Evolutionary conservation across 2,329 filamentous ascomycete species (phyloP), one percentile per base, ranked within the genome.

Genomic region (Fusarium drepaniforme): DNA sequence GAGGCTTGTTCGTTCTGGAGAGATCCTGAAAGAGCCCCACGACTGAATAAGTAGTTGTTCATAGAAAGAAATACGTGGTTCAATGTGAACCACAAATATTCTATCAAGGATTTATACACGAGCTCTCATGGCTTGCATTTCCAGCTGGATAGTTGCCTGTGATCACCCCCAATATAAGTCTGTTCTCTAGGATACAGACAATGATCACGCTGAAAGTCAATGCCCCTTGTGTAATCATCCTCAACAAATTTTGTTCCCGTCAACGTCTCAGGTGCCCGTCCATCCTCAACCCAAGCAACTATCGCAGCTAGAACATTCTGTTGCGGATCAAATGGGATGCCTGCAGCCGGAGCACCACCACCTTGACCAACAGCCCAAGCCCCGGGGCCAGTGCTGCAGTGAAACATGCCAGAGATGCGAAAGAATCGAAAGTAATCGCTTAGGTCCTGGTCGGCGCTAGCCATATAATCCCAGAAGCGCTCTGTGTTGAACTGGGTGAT

Each of bases 341-440:
- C 59, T 0, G 42, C 60, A 51, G 38, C 77, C 56, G 8, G 72
- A 63, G 61, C 80, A 73, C 72, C 75, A 2, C 71, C 71, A 0
- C 71, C 71, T 0, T 73, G 71, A 0, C 83, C 82, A 3, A 84
- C 46, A 8, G 74, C 72, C 74, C 78, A 83, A 0, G 87, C 88
- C 2, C 88, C 88, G 2, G 80, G 81, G 8, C 89, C 89, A 4
- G 71, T 42, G 23, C 72, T 66, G 74, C 88, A 90, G 77, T 90
- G 88, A 13, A 85, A 84, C 37, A 69, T 88, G 0, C 89, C 89
- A 0, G 88, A 88, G n/a, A 90, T 84, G 23, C 81, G 82, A 75
- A 90, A 90, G 74, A 87, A 86, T 0, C 83, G 80, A 79, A 88
- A 91, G 78, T 88, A 88, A 12, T 87, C 84, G 3, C 86, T 87